phyloP scores from a whole-genome alignment of 371 early-diverging fungal species.

The Lichtheimia ornata region DNA sequence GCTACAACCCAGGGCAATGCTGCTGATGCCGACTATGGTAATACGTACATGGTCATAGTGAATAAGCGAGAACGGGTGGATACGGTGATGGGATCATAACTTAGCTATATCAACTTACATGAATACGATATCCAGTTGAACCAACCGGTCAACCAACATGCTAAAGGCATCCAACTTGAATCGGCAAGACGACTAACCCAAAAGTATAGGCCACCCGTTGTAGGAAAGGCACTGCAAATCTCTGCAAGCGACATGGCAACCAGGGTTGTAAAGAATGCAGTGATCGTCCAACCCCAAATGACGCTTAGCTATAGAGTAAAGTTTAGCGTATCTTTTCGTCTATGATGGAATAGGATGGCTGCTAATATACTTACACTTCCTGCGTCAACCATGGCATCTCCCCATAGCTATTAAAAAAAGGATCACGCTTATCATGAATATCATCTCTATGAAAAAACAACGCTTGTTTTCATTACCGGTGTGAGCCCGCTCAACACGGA shows the following conservation, averaged over 20 bases:
- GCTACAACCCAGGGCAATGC: constrained; percentile 54
- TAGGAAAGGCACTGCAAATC: constrained; percentile 74
- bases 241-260: constrained; percentile 75
- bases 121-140: constrained; percentile 60
- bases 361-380: constrained; percentile 26
- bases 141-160: constrained; percentile 66
- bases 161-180: constrained; percentile 58
- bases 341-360: no score
- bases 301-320: constrained; percentile 61
- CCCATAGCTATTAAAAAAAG: constrained; percentile 43
- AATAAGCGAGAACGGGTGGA: neutral
- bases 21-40: constrained; percentile 31
- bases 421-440: neutral
- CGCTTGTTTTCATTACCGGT: constrained; percentile 35
- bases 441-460: neutral
- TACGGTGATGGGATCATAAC: constrained; percentile 4
- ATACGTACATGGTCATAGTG: no score
- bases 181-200: constrained; percentile 60
- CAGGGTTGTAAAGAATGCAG: constrained; percentile 55
- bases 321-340: no score
- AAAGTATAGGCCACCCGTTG: constrained; percentile 75
- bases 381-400: constrained; percentile 59
- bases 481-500: constrained; percentile 66
- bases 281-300: constrained; percentile 75
- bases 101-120: constrained; percentile 5